These are phyloP conservation scores for Hyaloperonospora arabidopsidis DNA, from an alignment of 352 stramenopile genomes.

Conservation along the genomic window DNA sequence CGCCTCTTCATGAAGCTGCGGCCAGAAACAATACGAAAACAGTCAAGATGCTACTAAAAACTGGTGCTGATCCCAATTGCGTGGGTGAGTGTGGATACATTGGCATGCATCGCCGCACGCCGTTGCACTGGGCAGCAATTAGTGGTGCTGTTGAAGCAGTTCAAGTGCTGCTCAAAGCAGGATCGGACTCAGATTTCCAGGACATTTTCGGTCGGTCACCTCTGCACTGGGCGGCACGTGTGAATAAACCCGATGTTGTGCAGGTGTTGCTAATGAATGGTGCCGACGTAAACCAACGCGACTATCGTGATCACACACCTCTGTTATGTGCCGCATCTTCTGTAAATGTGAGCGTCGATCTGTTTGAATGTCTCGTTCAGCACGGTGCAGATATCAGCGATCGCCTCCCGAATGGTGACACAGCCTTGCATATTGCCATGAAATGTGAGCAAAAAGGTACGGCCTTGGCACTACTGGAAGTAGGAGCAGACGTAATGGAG, in stretches of 20 bases:
- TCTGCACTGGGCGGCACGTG: constrained; percentile 67
- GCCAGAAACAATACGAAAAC: constrained; percentile 28
- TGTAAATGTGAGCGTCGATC: constrained; percentile 32
- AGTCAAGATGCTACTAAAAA: constrained; percentile 54
- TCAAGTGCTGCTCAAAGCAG: constrained; percentile 57
- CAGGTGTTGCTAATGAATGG: constrained; percentile 35
- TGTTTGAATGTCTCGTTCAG: constrained; percentile 45
- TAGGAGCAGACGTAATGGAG: constrained; percentile 62
- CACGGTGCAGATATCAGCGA: constrained; percentile 69
- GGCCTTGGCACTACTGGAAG: constrained; percentile 58
- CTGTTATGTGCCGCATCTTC: constrained; percentile 54
- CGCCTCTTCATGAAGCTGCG: constrained; percentile 58
- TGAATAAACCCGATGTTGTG: constrained; percentile 54
- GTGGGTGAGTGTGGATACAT: constrained; percentile 77
- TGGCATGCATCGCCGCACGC: constrained; percentile 57
- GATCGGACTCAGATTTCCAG: constrained; percentile 69
- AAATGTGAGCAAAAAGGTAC: constrained; percentile 52
- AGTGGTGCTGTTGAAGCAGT: constrained; percentile 51
- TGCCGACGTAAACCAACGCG: constrained; percentile 36
- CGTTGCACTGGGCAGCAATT: constrained; percentile 74
- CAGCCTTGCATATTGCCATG: constrained; percentile 70
- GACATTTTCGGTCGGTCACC: constrained; percentile 57
- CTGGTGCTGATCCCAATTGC: constrained; percentile 49
- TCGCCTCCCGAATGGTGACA: constrained; percentile 6
- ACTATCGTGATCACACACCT: constrained; percentile 59